Evolutionary conservation across 2,329 filamentous ascomycete species (phyloP).

Genomic region (Sordariomycetes sp.): DNA sequence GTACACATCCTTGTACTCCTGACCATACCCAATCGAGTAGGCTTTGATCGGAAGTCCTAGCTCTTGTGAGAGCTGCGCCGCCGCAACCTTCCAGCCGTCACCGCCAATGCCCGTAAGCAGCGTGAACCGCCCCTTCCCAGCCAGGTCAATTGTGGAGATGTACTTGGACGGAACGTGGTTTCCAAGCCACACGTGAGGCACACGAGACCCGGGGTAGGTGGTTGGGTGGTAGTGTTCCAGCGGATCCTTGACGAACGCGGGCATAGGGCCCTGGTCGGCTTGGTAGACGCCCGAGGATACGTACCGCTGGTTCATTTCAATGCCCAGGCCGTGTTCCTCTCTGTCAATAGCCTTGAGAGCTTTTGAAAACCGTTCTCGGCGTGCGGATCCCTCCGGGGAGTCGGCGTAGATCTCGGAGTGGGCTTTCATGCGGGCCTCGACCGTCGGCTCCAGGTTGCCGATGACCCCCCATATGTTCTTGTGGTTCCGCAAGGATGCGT

Average conservation of each 20-base stretch:
- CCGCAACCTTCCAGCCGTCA: conserved; percentile 39
- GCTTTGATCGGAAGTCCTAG: conserved; percentile 34
- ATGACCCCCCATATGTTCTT: background rate
- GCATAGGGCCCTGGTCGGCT: conserved; percentile 23
- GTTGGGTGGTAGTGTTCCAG: conserved; percentile 30
- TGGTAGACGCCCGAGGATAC: conserved; percentile 29
- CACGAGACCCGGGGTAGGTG: conserved; percentile 47
- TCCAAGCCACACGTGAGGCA: conserved; percentile 56
- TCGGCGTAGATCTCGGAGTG: conserved; percentile 26
- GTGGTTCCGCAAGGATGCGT: background rate
- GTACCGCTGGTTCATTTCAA: conserved; percentile 51
- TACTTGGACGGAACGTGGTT: conserved; percentile 27
- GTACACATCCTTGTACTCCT: conserved; percentile 53
- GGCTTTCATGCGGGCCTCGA: conserved; percentile 7
- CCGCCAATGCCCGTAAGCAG: conserved; percentile 45
- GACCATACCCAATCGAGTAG: conserved; percentile 43
- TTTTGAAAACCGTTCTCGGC: conserved; percentile 15
- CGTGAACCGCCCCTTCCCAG: conserved; percentile 40
- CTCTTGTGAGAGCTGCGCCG: conserved; percentile 20
- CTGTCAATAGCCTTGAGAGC: conserved; percentile 29
- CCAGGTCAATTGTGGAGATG: conserved; percentile 49
- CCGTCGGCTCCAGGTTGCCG: background rate
- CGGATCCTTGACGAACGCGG: conserved; percentile 21
- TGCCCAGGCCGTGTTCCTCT: conserved; percentile 44
- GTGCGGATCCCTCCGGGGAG: conserved; percentile 21